A percentile compares a stretch with the other conserved stretches of the same genome.
phyloP scores from a whole-genome alignment of 2,329 filamentous ascomycete species.

The Tolypocladium tundrense region DNA sequence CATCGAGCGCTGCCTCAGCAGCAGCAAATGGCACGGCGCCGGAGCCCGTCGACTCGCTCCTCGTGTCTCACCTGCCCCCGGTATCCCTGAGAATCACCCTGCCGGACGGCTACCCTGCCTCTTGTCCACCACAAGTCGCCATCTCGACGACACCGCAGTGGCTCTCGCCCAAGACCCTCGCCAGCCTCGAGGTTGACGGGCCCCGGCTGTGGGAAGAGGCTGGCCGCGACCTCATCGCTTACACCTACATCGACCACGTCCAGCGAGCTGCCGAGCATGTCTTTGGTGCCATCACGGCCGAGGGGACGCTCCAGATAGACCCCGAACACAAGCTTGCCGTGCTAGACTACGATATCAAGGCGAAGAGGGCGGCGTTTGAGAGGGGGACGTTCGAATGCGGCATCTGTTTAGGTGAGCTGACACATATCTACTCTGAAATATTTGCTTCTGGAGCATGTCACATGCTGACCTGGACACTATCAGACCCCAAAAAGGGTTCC shows the following conservation, averaged over 20 bases:
- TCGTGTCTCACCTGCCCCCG: slow-evolving; percentile 48
- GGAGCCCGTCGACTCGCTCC: slow-evolving; percentile 31
- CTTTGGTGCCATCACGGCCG: slow-evolving; percentile 44
- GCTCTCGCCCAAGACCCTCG: slow-evolving; percentile 39
- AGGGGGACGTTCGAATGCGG: slow-evolving; percentile 80
- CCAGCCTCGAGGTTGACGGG: slow-evolving; percentile 39
- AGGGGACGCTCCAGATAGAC: slow-evolving; percentile 40
- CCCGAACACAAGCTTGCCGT: slow-evolving; percentile 57
- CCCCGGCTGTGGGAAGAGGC: slow-evolving; percentile 51
- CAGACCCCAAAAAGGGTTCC: slow-evolving; percentile 79
- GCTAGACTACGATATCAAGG: slow-evolving; percentile 67
- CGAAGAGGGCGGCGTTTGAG: slow-evolving; percentile 66
- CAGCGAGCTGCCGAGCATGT: slow-evolving; percentile 48
- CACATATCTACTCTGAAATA: not conserved
- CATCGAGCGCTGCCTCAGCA: not conserved
- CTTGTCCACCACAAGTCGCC: slow-evolving; percentile 36
- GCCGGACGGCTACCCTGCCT: slow-evolving; percentile 47
- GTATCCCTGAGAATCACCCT: slow-evolving; percentile 42
- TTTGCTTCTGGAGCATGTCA: not conserved
- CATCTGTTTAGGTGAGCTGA: slow-evolving; percentile 57
- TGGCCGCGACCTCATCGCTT: slow-evolving; percentile 49
- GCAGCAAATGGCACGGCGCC: slow-evolving; percentile 3
- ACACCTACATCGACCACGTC: slow-evolving; percentile 52
- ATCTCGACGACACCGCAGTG: slow-evolving; percentile 47
- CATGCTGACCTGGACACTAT: slow-evolving; percentile 8